Evolutionary conservation across 2,329 filamentous ascomycete species (phyloP).

Genomic region (Diaporthe eres): DNA sequence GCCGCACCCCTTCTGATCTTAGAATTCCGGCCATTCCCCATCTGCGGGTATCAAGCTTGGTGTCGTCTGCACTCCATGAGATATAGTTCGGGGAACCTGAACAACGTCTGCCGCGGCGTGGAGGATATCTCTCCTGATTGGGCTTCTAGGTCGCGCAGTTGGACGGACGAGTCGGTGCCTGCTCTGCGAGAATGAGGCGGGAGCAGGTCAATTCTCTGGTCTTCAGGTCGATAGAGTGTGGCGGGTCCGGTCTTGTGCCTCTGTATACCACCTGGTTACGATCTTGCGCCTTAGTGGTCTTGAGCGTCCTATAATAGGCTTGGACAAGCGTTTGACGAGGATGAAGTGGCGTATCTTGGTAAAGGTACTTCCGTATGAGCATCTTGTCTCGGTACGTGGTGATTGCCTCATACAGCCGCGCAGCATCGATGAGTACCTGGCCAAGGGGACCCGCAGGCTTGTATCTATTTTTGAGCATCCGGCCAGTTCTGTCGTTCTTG

Average conservation of each 20-base stretch:
- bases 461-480: background rate
- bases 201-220: background rate
- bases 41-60: background rate
- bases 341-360: slow-evolving; percentile 50
- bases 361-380: slow-evolving; percentile 48
- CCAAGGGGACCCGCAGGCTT: slow-evolving; percentile 41
- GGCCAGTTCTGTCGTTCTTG: background rate
- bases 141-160: background rate
- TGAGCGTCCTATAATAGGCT: slow-evolving; percentile 55
- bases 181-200: background rate
- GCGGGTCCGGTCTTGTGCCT: background rate
- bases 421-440: slow-evolving; percentile 47
- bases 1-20: background rate
- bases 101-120: background rate
- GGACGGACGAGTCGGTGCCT: background rate
- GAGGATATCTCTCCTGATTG: background rate
- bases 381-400: slow-evolving; percentile 48
- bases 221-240: background rate
- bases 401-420: slow-evolving; percentile 50
- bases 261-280: slow-evolving; percentile 54
- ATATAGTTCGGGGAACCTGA: background rate
- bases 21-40: background rate
- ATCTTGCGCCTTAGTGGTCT: slow-evolving; percentile 54
- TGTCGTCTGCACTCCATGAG: background rate
- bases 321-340: slow-evolving; percentile 58